Evolutionary conservation across 495 filamentous ascomycete genomes (phyloP), one percentile per base, ranked within the genome.

Genomic region (Bacidia rubella): DNA sequence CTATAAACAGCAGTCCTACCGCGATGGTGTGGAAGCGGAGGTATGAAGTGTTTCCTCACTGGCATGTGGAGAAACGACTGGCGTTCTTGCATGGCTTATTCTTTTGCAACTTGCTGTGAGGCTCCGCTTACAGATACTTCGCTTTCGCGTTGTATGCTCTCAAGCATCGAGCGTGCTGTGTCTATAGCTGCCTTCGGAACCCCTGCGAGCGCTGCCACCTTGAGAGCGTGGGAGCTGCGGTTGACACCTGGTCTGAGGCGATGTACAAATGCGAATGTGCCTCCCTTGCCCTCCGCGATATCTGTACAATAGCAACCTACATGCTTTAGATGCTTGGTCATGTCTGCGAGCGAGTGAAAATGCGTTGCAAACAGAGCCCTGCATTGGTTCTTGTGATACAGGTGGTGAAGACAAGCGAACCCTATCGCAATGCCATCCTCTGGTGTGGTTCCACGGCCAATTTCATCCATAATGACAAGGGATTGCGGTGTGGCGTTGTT

Each of bases 391-490:
- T 79, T 72, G 50, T 79, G 69, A 53, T 86, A 79, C 29, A 98
- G 68, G 65, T 95, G 86, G 58, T 90, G 75, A 32, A 98, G 69
- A 60, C 80, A 85, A 1, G 92, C 92, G 62, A 86, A 96, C 5
- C 87, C 88, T 11, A 98, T 80, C 1, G 92, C 93, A 10, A 82
- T 74, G 2, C 92, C 93, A 61, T 96, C 93, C 54, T 86, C 80
- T 0, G 92, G 88, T 2, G 90, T 93, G 9, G 93, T 98, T 1
- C 92, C 92, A 20, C 92, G 77, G 0, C 92, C 92, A 19, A 98
- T 82, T 69, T 98, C 92, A 63, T 98, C 92, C 90, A 98, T 97
- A 62, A 98, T 87, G n/a, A 97, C 92, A 57, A 98, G 90, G 0
- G 81, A 78, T 9, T 70, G 69, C 12, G 67, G 51, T 0, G 67